These are phyloP conservation scores for Sphaerobolus stellatus DNA, from an alignment of 1,284 basidiomycete genomes.

Conservation along the genomic window DNA sequence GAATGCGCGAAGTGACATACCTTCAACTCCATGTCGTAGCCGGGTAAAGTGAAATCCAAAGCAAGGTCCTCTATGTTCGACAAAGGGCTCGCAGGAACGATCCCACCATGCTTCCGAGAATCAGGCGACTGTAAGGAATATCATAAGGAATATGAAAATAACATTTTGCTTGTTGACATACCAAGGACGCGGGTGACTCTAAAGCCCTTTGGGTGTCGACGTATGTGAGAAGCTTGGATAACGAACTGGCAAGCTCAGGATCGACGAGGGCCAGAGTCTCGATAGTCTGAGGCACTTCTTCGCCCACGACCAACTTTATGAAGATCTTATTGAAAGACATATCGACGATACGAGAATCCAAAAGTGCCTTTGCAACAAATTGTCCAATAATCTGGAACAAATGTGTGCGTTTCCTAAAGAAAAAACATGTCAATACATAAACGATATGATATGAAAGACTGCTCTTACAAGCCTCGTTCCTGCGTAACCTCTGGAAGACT, in stretches of 20 bases:
- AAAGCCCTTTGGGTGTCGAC: slow-evolving; percentile 39
- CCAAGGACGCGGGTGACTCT: slow-evolving; percentile 31
- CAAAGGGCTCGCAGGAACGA: slow-evolving; percentile 30
- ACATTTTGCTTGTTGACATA: slow-evolving; percentile 10
- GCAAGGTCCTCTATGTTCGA: slow-evolving; percentile 83
- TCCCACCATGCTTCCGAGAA: slow-evolving; percentile 30
- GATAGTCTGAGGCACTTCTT: slow-evolving; percentile 80
- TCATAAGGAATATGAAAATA: slow-evolving; percentile 27
- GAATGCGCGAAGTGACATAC: slow-evolving; percentile 40
- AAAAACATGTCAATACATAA: not conserved
- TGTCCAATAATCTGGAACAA: slow-evolving; percentile 91
- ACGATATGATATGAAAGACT: slow-evolving; percentile 9
- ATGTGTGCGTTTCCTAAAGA: slow-evolving; percentile 68
- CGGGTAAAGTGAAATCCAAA: slow-evolving; percentile 95
- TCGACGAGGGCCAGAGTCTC: slow-evolving; percentile 85
- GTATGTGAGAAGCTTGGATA: slow-evolving; percentile 72
- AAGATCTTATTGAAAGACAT: slow-evolving; percentile 92
- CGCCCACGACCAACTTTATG: slow-evolving; percentile 83
- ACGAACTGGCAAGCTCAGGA: slow-evolving; percentile 78
- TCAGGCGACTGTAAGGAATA: slow-evolving; percentile 54
- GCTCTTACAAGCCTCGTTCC: slow-evolving; percentile 69
- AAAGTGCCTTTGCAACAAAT: slow-evolving; percentile 96
- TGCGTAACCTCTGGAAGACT: slow-evolving; percentile 60
- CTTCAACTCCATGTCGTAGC: slow-evolving; percentile 88
- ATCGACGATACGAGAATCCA: slow-evolving; percentile 98